Base-by-base conservation (phyloP, 805 yeast genomes). In the Candida namnaoensis region DNA sequence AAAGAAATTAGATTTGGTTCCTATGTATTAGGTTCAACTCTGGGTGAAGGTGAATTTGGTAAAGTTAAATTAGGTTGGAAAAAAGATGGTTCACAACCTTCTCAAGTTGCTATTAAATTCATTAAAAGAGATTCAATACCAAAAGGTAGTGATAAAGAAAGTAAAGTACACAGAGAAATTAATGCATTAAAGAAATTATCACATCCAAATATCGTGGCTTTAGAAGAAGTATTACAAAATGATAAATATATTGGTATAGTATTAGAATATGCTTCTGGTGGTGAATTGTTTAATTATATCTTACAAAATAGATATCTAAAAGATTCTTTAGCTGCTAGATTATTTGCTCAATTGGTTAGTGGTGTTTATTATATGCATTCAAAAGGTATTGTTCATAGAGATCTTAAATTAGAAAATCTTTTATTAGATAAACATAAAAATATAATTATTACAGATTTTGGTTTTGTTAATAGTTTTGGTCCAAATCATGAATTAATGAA, bases 1-100 rank as follows among this genome's bases (percentile, higher is more conserved):
- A 69, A 83, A 47, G 88, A 83, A 56, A 81, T 83, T 19, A 74
- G 95, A 34, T 90, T 93, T 58, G 99, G 99, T 25, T 80, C 86
- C 12, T 93, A 90, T 56, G 76, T 86, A 23, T 71, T 93, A 7
- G 99, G 98, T 3, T 81, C 95, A 12, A 91, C 99, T 1, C 66
- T 93, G 12, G 99, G 99, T 32, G 96, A 93, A 64, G 99, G 99
- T 38, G 99, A 93, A 58, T 93, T 93, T 62, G 99, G 99, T 44
- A 91, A 93, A 62, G 99, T 93, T 44, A 93, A 91, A 60, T 69
- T 93, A 23, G 98, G 97, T 12, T 91, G 97, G 97, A 72, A 95
- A 45, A 86, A 85, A 58, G 90, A 80, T 52, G 88, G 88, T 15
- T 66, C 77, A 56, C 76, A 78, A 44, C 59, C 60, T 4, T 51